Percentiles rank a stretch among this genome's conserved stretches.
Conservation (phyloP, 1,284 basidiomycete species). For the Microstroma glucosiphilum region DNA sequence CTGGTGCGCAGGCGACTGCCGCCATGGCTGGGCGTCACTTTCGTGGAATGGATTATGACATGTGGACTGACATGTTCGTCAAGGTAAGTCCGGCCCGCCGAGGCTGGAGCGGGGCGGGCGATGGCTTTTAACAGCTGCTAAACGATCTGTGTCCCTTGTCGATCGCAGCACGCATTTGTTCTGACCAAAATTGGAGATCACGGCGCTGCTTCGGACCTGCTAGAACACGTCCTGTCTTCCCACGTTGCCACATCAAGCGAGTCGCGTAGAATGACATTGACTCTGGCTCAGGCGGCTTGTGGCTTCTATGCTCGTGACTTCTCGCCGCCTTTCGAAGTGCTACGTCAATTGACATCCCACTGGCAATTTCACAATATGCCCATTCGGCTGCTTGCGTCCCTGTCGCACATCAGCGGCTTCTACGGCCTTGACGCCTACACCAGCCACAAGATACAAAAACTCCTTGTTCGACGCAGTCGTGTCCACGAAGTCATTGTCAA, state of each 20-base stretch:
- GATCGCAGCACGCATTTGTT: constrained; percentile 70
- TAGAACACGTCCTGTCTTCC: constrained; percentile 63
- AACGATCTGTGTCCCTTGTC: no score
- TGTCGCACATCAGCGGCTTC: constrained; percentile 35
- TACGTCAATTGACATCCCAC: constrained; percentile 32
- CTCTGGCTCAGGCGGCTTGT: constrained; percentile 19
- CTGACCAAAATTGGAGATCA: constrained; percentile 61
- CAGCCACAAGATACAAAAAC: constrained; percentile 28
- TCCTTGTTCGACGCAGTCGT: constrained; percentile 37
- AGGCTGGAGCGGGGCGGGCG: background rate
- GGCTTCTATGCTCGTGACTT: constrained; percentile 38
- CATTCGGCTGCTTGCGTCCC: constrained; percentile 26
- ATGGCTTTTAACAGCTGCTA: no score
- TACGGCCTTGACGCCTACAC: constrained; percentile 33
- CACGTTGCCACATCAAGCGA: constrained; percentile 15
- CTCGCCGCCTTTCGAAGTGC: constrained; percentile 22
- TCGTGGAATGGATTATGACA: constrained; percentile 73
- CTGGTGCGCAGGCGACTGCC: no score
- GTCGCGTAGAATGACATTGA: constrained; percentile 8
- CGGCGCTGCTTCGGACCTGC: constrained; percentile 63
- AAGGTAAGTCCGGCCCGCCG: constrained; percentile 58
- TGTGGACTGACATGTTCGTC: constrained; percentile 79
- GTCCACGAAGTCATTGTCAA: constrained; percentile 30
- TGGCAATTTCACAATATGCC: constrained; percentile 44
- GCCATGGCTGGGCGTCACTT: constrained; percentile 54